Evolutionary conservation across 257 asterid species (phyloP).

Genomic region (Solanum etuberosum): DNA sequence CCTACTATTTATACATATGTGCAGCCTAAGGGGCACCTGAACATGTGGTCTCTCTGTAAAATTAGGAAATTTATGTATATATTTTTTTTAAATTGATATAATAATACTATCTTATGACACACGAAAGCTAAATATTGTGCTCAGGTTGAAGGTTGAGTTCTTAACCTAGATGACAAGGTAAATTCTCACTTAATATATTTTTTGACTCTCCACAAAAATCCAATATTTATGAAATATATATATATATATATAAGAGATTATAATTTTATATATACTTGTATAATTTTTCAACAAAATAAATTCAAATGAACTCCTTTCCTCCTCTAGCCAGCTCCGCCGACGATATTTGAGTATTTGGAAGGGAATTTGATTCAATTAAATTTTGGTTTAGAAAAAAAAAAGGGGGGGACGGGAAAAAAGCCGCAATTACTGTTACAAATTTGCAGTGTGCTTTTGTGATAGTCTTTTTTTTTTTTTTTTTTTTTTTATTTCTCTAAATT

Average conservation of each 20-base stretch:
- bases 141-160: too few species aligned
- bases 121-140: too few species aligned
- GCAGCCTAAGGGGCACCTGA: too few species aligned
- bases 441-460: not conserved
- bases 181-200: too few species aligned
- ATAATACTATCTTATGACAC: too few species aligned
- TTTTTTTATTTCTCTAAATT: too few species aligned
- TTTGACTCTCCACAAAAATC: not conserved
- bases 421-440: not conserved
- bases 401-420: not conserved
- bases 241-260: not conserved
- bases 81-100: too few species aligned
- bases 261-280: too few species aligned
- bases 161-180: not conserved
- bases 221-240: not conserved
- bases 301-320: not conserved
- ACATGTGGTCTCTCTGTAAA: not conserved
- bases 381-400: not conserved
- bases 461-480: not conserved
- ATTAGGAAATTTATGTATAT: too few species aligned
- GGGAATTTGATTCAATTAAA: not conserved
- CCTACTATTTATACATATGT: too few species aligned
- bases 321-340: not conserved
- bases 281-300: too few species aligned
- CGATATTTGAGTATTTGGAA: not conserved